These are phyloP conservation scores for Neofusicoccum cordaticola DNA, from an alignment of 2,329 filamentous ascomycete genomes.

Conservation along the genomic window DNA sequence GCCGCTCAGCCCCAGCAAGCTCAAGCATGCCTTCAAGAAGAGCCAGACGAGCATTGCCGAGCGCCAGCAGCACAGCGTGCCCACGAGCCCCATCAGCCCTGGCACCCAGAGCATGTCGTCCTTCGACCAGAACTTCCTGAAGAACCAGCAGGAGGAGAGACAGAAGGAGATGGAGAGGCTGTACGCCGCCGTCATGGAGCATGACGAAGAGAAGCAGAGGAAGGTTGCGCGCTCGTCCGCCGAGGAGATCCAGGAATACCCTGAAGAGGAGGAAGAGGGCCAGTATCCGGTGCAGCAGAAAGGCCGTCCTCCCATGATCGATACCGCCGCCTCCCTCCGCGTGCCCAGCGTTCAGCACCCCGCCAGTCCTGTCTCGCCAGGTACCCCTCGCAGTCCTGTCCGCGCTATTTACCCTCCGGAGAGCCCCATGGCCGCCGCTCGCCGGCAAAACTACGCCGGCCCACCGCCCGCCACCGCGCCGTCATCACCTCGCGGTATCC, in stretches of 20 bases:
- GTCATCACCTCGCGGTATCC: slow-evolving; percentile 33
- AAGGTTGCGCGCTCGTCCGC: slow-evolving; percentile 26
- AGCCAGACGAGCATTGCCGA: slow-evolving; percentile 23
- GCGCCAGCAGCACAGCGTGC: slow-evolving; percentile 25
- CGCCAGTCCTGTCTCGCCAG: slow-evolving; percentile 31
- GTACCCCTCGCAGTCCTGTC: slow-evolving; percentile 40
- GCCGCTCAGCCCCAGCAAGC: slow-evolving; percentile 27
- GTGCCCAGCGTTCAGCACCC: slow-evolving; percentile 16
- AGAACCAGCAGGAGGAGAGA: slow-evolving; percentile 69
- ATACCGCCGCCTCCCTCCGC: slow-evolving; percentile 22
- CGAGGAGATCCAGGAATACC: slow-evolving; percentile 21
- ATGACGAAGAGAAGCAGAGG: slow-evolving; percentile 59
- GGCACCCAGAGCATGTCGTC: slow-evolving; percentile 60
- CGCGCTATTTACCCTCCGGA: slow-evolving; percentile 49
- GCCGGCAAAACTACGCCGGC: slow-evolving; percentile 1
- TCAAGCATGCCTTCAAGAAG: slow-evolving; percentile 24
- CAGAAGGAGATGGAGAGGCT: slow-evolving; percentile 84
- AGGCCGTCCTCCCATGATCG: slow-evolving; percentile 23
- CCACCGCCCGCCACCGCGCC: background rate
- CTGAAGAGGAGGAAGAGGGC: slow-evolving; percentile 20
- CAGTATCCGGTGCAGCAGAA: slow-evolving; percentile 16
- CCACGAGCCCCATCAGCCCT: slow-evolving; percentile 39
- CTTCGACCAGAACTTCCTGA: slow-evolving; percentile 75
- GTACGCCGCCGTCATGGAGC: slow-evolving; percentile 88
- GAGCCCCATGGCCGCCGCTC: slow-evolving; percentile 9